Evolutionary conservation across 768 basidiomycete species (phyloP), one percentile per base, ranked within the genome.

Genomic region (Rhodotorula diobovata): DNA sequence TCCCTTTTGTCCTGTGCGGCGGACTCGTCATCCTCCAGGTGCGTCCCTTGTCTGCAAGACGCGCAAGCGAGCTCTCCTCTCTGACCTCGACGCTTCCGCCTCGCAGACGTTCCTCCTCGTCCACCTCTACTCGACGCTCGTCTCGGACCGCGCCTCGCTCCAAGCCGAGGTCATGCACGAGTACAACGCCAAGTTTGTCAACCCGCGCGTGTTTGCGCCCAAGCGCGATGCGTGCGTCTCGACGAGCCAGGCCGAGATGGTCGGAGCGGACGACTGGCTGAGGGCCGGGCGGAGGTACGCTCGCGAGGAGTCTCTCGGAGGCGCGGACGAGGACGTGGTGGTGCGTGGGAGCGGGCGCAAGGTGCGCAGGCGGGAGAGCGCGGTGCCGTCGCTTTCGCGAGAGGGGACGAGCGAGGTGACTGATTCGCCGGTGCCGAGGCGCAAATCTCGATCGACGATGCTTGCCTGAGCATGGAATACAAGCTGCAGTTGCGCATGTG

Each of bases 161-260:
- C 58, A 63, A 45, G 39, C 54, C 43, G 71, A 76, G 54, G 69
- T 73, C n/a, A 74, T 76, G 70, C 70, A 74, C 73, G 73, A 74
- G 63, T 74, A 74, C 70, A 74, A 74, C 59, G 59, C 71, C 45
- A 68, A 63, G 34, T 72, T 72, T 32, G 68, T 74, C n/a, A 50
- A 74, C 62, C 73, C 73, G 18, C 58, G 63, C 41, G 58, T 74
- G 35, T 74, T 74, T 21, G 63, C 48, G 4, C 56, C 58, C 25
- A 74, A 74, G 45, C 63, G 67, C 16, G 73, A 74, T 34, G 63
- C 53, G 0, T 50, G 46, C 25, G 63, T 65, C 37, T 55, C 55
- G 58, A 74, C 73, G 43, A 39, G 37, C 23, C 67, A 74, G 12
- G 60, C 68, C n/a, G 73, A 74, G 46, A 56, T 68, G 34, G 34